Evolutionary conservation across 495 filamentous ascomycete genomes (phyloP), one percentile per base, ranked within the genome.

Genomic region (Tuber melanosporum): DNA sequence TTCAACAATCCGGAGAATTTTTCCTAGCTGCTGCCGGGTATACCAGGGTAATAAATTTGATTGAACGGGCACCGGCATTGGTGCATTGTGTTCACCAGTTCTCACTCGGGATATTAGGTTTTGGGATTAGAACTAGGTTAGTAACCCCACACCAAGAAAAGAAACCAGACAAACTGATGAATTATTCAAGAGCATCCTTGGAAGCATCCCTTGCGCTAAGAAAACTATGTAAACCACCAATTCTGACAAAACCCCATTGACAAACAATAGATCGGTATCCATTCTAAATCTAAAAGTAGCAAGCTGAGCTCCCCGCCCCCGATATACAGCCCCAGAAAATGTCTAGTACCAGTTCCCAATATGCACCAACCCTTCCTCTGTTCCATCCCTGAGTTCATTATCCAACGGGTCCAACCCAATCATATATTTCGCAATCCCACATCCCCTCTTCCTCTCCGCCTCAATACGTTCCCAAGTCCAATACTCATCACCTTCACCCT

Each of bases 381-480:
- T 83, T 0, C 78, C 78, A 75, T 85, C 84, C 20, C 82, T 82
- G 20, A 88, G 83, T 72, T 86, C 85, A 10, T 77, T 84, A 49
- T 85, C 84, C 43, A 88, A 74, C n/a, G 82, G 83, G 77, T 90
- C 88, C 70, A 92, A 82, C 69, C 82, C 82, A 26, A 85, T 82
- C 80, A 88, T 89, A 32, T 86, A 84, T 75, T 88, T 84, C 15
- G 90, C 87, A 12, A 90, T 84, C 71, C 83, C 81, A 79, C 91
- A 80, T 17, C 89, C 90, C 69, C 89, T 85, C 75, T 83, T 76
- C 39, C 90, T 84, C 83, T 91, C 88, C 76, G 85, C 84, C 75
- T 92, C 90, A 39, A 92, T 86, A 8, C 84, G 79, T 77, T 88
- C 86, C 85, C 88, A 88, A 8, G 85, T 86, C 87, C 87, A 90